Evolutionary conservation across 2,329 filamentous ascomycete species (phyloP), one percentile per base, ranked within the genome.

Genomic region (Botrytis porri): DNA sequence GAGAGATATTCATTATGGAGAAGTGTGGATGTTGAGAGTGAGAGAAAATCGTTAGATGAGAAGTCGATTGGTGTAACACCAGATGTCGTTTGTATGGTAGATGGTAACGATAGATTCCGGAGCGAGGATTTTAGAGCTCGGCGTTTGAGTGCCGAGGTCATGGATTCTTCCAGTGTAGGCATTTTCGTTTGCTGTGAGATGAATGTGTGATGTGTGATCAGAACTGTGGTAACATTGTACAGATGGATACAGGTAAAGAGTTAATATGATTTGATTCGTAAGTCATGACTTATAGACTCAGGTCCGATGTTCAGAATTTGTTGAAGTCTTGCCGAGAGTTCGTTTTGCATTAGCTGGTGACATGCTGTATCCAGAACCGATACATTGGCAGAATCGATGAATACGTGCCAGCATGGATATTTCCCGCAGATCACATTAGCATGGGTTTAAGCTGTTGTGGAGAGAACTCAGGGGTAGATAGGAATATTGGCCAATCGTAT

Each of bases 51-150:
- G 41, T 79, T 80, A 35, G 78, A 79, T 14, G 77, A 78, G 74
- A 80, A 79, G 54, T 79, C 78, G 89, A 90, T 59, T 75, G 61
- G 77, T 78, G 37, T 75, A 77, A 14, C 73, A 77, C 73, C 79
- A 76, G 51, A 77, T 75, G 89, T 90, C 4, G 51, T 66, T 66
- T 41, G 35, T 25, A 39, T 71, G 6, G 59, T 67, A 70, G 48
- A 61, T 32, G 71, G 35, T 9, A 70, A 45, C 5, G 71, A 48
- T 51, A 72, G 20, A 51, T 41, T 72, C 20, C 71, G 32, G 25
- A 72, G 25, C 1, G 64, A 72, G 25, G 64, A 72, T n/a, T 72
- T 72, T 29, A 69, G 71, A 20, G 51, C 54, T 51, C 71, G 64
- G 54, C 18, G 41, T 62, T 72, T 65, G 14, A 72, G 71, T 48